phyloP scores from a whole-genome alignment of 106 monocot genomes.

The Dendrobium nobile region DNA sequence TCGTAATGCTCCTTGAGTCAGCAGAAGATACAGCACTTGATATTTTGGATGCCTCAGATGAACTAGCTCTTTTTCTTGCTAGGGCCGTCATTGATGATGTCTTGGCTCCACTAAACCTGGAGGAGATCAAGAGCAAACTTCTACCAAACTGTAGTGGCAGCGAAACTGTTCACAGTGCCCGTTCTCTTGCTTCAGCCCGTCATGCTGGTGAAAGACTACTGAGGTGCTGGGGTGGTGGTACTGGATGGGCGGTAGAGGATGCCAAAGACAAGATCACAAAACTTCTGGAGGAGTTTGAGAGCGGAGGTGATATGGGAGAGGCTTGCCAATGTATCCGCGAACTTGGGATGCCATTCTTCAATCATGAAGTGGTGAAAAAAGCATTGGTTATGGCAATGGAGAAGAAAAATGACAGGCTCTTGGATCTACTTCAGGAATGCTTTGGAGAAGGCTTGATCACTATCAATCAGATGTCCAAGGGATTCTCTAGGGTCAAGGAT shows the following conservation, averaged over 20 bases:
- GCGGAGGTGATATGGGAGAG: constrained; percentile 75
- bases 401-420: constrained; percentile 75
- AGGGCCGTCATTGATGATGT: constrained; percentile 90
- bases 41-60: constrained; percentile 81
- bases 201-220: constrained; percentile 89
- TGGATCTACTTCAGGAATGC: constrained; percentile 70
- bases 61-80: constrained; percentile 80
- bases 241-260: constrained; percentile 90
- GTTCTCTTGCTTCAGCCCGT: constrained; percentile 64
- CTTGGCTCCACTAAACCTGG: constrained; percentile 62
- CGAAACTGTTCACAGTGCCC: constrained; percentile 73
- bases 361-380: constrained; percentile 92
- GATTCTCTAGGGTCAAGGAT: constrained; percentile 79
- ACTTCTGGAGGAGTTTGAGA: constrained; percentile 85
- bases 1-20: constrained; percentile 79
- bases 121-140: constrained; percentile 66
- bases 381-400: constrained; percentile 94
- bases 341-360: constrained; percentile 88
- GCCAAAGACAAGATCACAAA: constrained; percentile 92
- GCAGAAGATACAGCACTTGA: constrained; percentile 87
- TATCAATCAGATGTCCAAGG: constrained; percentile 86
- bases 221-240: constrained; percentile 91
- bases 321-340: constrained; percentile 93
- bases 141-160: constrained; percentile 59
- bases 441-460: constrained; percentile 92